Base-by-base conservation (phyloP, 2,329 filamentous ascomycete genomes). In the Monilinia polystroma region DNA sequence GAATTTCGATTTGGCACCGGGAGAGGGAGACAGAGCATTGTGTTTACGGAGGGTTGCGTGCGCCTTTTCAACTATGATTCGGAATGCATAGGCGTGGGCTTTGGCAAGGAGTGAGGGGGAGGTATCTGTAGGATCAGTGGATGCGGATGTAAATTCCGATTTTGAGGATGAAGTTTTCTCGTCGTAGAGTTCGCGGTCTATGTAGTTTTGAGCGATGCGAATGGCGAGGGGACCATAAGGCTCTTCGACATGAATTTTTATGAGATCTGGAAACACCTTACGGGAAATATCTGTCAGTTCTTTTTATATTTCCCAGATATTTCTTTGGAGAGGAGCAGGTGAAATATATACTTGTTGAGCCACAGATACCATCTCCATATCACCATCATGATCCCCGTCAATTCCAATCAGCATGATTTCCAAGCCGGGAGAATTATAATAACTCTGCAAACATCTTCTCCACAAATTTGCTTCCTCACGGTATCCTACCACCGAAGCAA, bases 351-450 rank as follows among this genome's bases (percentile, higher is more conserved):
- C 69, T 47, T 69, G 49, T 66, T 67, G 63, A n/a, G 68, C 69
- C n/a, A 68, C 67, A 14, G 51, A 59, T 45, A 70, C 64, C 69
- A 70, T 70, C 49, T 70, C 69, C 69, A 70, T 68, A 54, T 70
- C 69, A 4, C 53, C 68, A 47, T 62, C 64, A 32, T 57, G 52
- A 53, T 70, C 69, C 4, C 69, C 69, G 67, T 70, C 69, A n/a
- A 70, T 68, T 5, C 68, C 68, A 38, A 70, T 65, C 29, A 66
- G 62, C 65, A 70, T 60, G 10, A 66, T 60, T 53, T 69, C 69
- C 53, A 70, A 43, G 7, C 69, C 69, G 10, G 69, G 67, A 32
- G 63, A 62, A 49, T 64, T 60, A 12, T 20, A 51, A 45, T 70
- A 70, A 60, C 69, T 70, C 59, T 70, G 67, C 55, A 70, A 56